Evolutionary conservation across 768 basidiomycete genomes (phyloP), one percentile per base, ranked within the genome.

Genomic region (Boletus pseudo-olivaceus): DNA sequence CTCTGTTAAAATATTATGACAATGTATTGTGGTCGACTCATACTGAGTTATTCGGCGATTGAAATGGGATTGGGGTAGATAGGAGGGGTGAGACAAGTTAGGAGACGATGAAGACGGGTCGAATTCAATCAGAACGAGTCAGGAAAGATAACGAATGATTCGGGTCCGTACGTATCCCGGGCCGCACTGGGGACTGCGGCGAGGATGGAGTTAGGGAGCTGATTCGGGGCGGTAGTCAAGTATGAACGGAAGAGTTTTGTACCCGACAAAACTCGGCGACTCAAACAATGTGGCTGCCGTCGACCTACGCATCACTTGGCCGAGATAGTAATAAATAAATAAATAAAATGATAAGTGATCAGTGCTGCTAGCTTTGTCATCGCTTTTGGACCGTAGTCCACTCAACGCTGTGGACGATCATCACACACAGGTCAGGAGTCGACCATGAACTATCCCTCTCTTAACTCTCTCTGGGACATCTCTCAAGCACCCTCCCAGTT

Each of bases 391-490:
- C 23, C 17, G 14, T 23, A n/a, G 43, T 32, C 39, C 12, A 30
- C 7, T 17, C 30, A 19, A 33, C 40, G 38, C 17, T n/a, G 23
- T 10, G 38, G 41, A 40, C 51, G 38, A 61, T 50, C 42, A n/a
- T 47, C 35, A n/a, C 11, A n/a, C 6, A 3, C 50, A 47, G 26
- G 35, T 46, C 59, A 49, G 41, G 48, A 63, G 46, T 53, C 40
- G 7, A 57, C 61, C 43, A 68, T 68, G 67, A 60, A 68, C 50
- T 79, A 73, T 57, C 57, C 75, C 29, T 70, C 79, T 58, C 58
- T 75, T 29, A 71, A 79, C 39, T 73, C 80, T 19, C 78, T 87
- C 67, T 89, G 88, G 87, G 86, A 88, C 62, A 75, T 87, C 53
- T 73, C 83, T 2, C 81, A 83, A 57, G 71, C 81, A 14, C 67